Evolutionary conservation across 495 filamentous ascomycete genomes (phyloP).

Genomic region (Hypomontagnella monticulosa): DNA sequence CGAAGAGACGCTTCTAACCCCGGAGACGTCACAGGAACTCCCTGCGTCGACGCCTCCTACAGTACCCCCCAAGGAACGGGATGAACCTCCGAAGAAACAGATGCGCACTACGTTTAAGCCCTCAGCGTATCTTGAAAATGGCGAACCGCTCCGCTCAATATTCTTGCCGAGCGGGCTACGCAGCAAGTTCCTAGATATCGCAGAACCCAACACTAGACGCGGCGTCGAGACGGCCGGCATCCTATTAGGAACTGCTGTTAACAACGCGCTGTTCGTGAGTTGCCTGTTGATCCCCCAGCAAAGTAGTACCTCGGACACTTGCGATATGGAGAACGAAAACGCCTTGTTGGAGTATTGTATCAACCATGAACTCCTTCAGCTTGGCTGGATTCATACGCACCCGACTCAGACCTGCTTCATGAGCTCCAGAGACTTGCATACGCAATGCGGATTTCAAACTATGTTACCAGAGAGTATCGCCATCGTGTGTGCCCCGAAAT

Average conservation of each 20-base stretch:
- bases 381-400: slow-evolving; percentile 99
- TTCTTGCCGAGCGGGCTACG: slow-evolving; percentile 85
- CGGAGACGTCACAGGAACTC: slow-evolving; percentile 24
- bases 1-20: slow-evolving; percentile 3
- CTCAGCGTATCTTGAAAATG: slow-evolving; percentile 87
- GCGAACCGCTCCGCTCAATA: slow-evolving; percentile 82
- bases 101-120: slow-evolving; percentile 75
- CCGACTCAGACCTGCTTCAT: slow-evolving; percentile 97
- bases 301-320: slow-evolving; percentile 87
- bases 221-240: slow-evolving; percentile 96
- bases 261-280: slow-evolving; percentile 91
- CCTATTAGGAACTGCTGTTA: slow-evolving; percentile 87
- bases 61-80: slow-evolving; percentile 49
- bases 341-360: slow-evolving; percentile 88
- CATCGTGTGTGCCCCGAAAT: slow-evolving; percentile 92
- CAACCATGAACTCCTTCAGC: slow-evolving; percentile 81
- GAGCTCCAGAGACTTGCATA: slow-evolving; percentile 93
- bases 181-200: slow-evolving; percentile 72
- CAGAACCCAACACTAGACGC: slow-evolving; percentile 74
- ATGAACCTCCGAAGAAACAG: slow-evolving; percentile 45
- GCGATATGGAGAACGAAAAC: slow-evolving; percentile 87
- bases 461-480: slow-evolving; percentile 96
- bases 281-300: slow-evolving; percentile 92
- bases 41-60: too few species aligned
- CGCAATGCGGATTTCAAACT: slow-evolving; percentile 89